Evolutionary conservation across 2,329 filamentous ascomycete genomes (phyloP).

Genomic region (Claviceps cyperi): DNA sequence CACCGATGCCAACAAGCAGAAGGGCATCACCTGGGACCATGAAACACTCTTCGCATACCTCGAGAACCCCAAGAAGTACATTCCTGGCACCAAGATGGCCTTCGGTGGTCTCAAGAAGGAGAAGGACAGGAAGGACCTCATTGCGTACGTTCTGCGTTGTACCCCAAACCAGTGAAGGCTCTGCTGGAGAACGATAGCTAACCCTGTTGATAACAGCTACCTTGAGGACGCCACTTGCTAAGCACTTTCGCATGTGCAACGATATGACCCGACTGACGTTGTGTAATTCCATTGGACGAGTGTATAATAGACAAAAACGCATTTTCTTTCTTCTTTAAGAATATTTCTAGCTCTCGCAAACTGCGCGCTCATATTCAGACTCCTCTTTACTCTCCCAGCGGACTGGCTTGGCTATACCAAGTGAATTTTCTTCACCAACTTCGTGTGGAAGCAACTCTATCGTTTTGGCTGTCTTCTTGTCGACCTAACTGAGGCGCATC

Average conservation of each 20-base stretch:
- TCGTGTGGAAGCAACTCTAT: too few species aligned
- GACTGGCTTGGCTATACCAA: too few species aligned
- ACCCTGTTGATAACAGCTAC: conserved; percentile 32
- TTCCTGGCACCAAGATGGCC: conserved; percentile 99
- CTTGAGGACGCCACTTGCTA: conserved; percentile 58
- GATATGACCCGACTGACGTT: conserved; percentile 24
- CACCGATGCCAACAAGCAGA: conserved; percentile 99
- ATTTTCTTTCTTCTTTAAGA: conserved; percentile 11
- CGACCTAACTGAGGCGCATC: too few species aligned
- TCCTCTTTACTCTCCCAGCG: conserved; percentile 10
- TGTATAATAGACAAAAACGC: conserved; percentile 23
- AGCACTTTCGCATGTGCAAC: conserved; percentile 21
- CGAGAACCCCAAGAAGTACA: conserved; percentile 99
- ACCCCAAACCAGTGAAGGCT: neutral
- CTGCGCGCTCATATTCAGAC: conserved; percentile 19
- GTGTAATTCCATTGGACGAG: conserved; percentile 13
- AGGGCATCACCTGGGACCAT: conserved; percentile 81
- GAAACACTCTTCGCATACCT: conserved; percentile 89
- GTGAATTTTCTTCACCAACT: too few species aligned
- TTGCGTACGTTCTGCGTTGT: conserved; percentile 54
- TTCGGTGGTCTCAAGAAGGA: conserved; percentile 99
- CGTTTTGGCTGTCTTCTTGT: too few species aligned
- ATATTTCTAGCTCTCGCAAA: conserved; percentile 13
- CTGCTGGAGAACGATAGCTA: conserved; percentile 9
- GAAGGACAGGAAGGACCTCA: conserved; percentile 98